Evolutionary conservation across 1,139 yeast species (phyloP).

Genomic region (Barnettozyma hawaiiensis): DNA sequence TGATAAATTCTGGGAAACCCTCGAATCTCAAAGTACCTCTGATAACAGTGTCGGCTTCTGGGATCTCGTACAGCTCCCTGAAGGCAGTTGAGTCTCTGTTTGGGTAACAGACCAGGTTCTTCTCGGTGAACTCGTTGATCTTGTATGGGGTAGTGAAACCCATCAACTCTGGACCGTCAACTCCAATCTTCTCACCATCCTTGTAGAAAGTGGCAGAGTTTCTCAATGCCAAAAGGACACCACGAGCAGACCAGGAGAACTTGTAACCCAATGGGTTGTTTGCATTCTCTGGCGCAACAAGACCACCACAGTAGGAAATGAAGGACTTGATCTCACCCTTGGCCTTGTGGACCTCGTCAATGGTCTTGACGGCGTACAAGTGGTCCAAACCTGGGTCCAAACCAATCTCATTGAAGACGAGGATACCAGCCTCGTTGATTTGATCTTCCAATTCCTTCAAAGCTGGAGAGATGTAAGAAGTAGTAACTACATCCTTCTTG

Average conservation of each 20-base stretch:
- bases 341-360: conserved; percentile 87
- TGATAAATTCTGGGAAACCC: conserved; percentile 97
- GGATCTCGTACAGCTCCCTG: conserved; percentile 86
- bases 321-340: conserved; percentile 93
- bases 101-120: conserved; percentile 79
- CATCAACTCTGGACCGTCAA: conserved; percentile 90
- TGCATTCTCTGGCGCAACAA: conserved; percentile 96
- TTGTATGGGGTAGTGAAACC: conserved; percentile 91
- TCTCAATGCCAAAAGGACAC: conserved; percentile 91
- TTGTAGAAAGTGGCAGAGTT: conserved; percentile 87
- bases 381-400: conserved; percentile 98
- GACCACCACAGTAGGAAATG: conserved; percentile 96
- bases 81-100: conserved; percentile 96
- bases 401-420: conserved; percentile 91
- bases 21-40: conserved; percentile 97
- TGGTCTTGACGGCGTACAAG: conserved; percentile 95
- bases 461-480: conserved; percentile 93
- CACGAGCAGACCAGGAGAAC: conserved; percentile 98
- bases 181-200: conserved; percentile 75
- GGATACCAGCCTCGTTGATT: conserved; percentile 79
- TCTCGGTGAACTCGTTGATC: conserved; percentile 82
- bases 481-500: conserved; percentile 92
- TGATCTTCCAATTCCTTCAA: conserved; percentile 73
- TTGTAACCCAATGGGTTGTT: conserved; percentile 98
- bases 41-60: conserved; percentile 94